A percentile compares a stretch with the other conserved stretches of the same genome.
Evolutionary conservation across 306 rosid species (phyloP).

Genomic region (Casuarina cunninghamiana): DNA sequence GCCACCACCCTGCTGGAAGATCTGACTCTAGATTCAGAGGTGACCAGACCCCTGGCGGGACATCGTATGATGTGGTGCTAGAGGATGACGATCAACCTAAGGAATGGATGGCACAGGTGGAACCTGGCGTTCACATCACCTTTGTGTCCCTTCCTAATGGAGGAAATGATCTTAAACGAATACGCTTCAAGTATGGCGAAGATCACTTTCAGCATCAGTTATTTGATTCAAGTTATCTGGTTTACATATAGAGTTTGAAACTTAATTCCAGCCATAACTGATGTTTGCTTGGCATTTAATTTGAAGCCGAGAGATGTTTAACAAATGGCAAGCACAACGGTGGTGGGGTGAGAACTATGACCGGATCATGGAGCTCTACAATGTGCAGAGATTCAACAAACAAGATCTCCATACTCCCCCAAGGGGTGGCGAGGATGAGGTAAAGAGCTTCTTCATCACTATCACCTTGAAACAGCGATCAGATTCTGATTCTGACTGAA

Average conservation of each 20-base stretch:
- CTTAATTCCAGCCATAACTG: constrained; percentile 31
- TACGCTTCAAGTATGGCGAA: constrained; percentile 72
- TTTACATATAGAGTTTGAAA: constrained; percentile 6
- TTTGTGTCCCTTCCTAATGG: constrained; percentile 89
- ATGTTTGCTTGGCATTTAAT: constrained; percentile 28
- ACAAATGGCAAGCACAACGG: constrained; percentile 83
- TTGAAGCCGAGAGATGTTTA: constrained; percentile 90
- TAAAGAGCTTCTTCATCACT: constrained; percentile 26
- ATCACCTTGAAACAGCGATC: too few relatives aligned
- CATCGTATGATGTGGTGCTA: constrained; percentile 53
- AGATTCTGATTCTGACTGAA: constrained; percentile 2
- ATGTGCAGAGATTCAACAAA: constrained; percentile 73
- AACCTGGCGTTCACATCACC: constrained; percentile 86
- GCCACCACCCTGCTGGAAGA: constrained; percentile 44
- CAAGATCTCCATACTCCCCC: constrained; percentile 76
- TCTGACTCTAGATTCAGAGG: constrained; percentile 63
- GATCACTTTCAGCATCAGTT: not conserved
- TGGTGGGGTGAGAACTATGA: constrained; percentile 99
- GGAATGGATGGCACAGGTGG: constrained; percentile 98
- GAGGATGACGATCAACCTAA: constrained; percentile 66
- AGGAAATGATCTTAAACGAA: constrained; percentile 82
- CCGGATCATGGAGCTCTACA: constrained; percentile 85
- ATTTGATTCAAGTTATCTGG: not conserved
- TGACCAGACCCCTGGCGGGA: constrained; percentile 56
- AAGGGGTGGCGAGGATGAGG: constrained; percentile 83